Conservation (phyloP, 2,329 filamentous ascomycete genomes). For the Colletotrichum sp. region DNA sequence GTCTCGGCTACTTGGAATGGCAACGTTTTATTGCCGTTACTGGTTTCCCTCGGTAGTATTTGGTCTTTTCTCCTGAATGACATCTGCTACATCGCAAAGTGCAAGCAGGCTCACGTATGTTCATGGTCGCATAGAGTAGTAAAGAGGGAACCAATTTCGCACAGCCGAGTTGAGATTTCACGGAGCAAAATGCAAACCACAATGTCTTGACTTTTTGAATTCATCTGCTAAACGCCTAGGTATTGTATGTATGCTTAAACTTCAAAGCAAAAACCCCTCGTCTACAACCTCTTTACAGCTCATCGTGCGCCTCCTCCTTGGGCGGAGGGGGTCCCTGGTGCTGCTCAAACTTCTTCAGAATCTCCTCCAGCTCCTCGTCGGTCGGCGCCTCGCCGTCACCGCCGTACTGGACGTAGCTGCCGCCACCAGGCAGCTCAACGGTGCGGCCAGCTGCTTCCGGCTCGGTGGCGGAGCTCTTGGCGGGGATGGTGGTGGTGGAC, state of each 20-base stretch:
- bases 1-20: neutral
- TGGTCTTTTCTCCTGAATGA: neutral
- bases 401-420: slow-evolving; percentile 32
- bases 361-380: slow-evolving; percentile 56
- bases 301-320: slow-evolving; percentile 35
- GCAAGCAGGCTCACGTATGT: neutral
- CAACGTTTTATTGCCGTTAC: neutral
- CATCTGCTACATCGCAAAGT: neutral
- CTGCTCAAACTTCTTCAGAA: slow-evolving; percentile 41
- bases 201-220: neutral
- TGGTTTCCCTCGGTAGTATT: neutral
- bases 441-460: slow-evolving; percentile 38
- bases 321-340: slow-evolving; percentile 26
- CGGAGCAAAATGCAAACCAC: neutral
- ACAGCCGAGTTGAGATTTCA: neutral
- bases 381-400: slow-evolving; percentile 34
- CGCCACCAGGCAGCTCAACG: slow-evolving; percentile 43
- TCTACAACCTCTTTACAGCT: slow-evolving; percentile 31
- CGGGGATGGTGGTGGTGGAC: slow-evolving; percentile 39
- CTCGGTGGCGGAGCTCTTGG: slow-evolving; percentile 21
- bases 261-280: neutral
- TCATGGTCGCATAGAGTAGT: rapidly evolving
- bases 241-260: slow-evolving; percentile 1
- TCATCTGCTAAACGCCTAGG: slow-evolving; percentile 1
- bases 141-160: neutral